Evolutionary conservation across 1,139 yeast species (phyloP), one percentile per base, ranked within the genome.

Genomic region (Saccharomyces pastorianus): DNA sequence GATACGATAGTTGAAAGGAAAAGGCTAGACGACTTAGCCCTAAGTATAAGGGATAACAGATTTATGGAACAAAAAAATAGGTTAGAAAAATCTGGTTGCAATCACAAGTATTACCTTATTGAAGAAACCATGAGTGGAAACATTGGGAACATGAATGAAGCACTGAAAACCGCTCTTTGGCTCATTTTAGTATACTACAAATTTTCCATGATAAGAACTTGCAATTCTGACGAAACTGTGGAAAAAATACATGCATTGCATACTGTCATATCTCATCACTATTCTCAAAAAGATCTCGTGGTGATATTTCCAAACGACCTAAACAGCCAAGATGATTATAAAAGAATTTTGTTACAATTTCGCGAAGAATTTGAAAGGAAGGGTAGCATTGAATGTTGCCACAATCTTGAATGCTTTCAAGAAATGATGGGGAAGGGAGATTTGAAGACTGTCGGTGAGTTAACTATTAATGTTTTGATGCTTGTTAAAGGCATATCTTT

Each of bases 1-100:
- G 88, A 91, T 64, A 84, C 81, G 59, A 85, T 93, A 28, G 78
- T 95, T 54, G 99, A 95, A 70, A 77, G 99, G 46, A 95, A 95
- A 69, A 74, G 96, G 55, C 71, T 90, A 48, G 96, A 88, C 66
- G 99, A 95, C 73, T 77, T 95, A 63, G 85, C 87, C 0, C 67
- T 77, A 49, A 88, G 96, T 52, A 90, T 95, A 48, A 78, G 80
- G 58, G 99, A 93, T 70, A 96, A 96, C 3, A 74, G 99, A 52
- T 91, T 82, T 61, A 74, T 77, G 57, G 99, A 93, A 67, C 99
- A 93, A 66, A 91, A 93, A 66, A 73, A 77, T 27, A 77, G 99
- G 53, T 73, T 93, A 56, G 78, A 77, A 51, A 79, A 83, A 65
- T 79, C 95, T 0, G 88, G 87, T 0, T 74, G 91, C 67, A 74